Evolutionary conservation across 129 eudicot genomes (phyloP).

Genomic region (Deinandra increscens): DNA sequence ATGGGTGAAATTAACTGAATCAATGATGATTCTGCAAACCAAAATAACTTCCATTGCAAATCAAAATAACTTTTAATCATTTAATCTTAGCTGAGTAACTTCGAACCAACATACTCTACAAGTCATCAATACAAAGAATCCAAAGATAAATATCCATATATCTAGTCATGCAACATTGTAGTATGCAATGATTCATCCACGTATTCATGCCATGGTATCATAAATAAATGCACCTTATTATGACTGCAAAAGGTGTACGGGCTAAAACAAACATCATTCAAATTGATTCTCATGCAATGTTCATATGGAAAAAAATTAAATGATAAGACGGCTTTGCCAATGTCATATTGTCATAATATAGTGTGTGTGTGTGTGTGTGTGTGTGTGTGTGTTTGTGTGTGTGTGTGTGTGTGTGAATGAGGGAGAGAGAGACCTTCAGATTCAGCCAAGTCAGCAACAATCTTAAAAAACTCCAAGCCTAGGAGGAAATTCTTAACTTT

Average conservation of each 20-base stretch:
- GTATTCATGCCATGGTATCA: too few species aligned
- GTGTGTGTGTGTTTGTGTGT: background rate
- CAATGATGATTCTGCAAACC: too few species aligned
- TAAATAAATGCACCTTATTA: background rate
- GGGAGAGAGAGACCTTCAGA: slow-evolving; percentile 61
- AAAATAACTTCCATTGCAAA: too few species aligned
- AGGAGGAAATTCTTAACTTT: slow-evolving; percentile 73
- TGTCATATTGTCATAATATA: background rate
- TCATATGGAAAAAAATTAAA: background rate
- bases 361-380: slow-evolving; percentile 2
- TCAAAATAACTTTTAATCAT: too few species aligned
- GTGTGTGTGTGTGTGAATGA: slow-evolving; percentile 16
- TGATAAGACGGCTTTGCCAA: too few species aligned
- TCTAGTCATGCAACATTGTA: too few species aligned
- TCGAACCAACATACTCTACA: too few species aligned
- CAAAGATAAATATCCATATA: too few species aligned
- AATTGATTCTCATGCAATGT: background rate
- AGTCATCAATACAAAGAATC: too few species aligned
- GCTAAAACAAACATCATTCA: background rate
- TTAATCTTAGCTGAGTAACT: too few species aligned
- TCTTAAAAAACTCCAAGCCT: slow-evolving; percentile 83
- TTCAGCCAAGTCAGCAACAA: slow-evolving; percentile 81
- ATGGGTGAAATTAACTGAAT: too few species aligned
- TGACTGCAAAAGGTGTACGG: background rate
- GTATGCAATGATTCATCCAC: too few species aligned